Evolutionary conservation across 2,329 filamentous ascomycete species (phyloP), one percentile per base, ranked within the genome.

Genomic region (Aspergillus quadricinctus): DNA sequence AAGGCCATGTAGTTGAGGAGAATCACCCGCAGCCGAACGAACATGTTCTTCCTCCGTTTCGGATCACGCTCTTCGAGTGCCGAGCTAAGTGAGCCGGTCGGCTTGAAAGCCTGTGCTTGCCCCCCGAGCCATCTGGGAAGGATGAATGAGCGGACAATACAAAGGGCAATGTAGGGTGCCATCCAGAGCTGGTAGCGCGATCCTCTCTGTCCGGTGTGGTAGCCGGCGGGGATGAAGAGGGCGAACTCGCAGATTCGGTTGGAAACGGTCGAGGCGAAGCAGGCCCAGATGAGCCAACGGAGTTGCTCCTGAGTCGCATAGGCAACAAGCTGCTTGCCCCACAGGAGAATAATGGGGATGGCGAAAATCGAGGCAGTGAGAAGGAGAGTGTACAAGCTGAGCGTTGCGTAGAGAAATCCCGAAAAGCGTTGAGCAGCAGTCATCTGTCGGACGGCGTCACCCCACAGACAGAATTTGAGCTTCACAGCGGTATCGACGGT

Each of bases 111-210:
- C 67, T 82, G 79, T 0, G 78, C 70, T 64, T 83, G 77, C 21
- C 83, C 84, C 17, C 84, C 84, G 17, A 86, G 78, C 83, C 83
- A 85, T 7, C 66, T 78, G 27, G 83, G 83, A 2, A 86, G 74
- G 14, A 85, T 62, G 64, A 86, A 86, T 1, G 82, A 78, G 2
- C 82, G 81, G 52, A 85, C 70, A 53, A 86, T 79, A 63, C 80
- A 82, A 10, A 84, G 73, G 0, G 82, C 81, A 57, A 84, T 82
- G 69, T 84, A 86, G 0, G 83, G 83, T 6, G 83, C 78, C 83
- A 86, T 86, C 83, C 83, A 86, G 28, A 86, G 73, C 68, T 84
- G 80, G 59, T 81, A 81, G 3, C 81, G 76, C 2, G 78, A 77
- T 41, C 81, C 81, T 53, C 83, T 77, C 67, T 84, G 82, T 3